Evolutionary conservation across 805 yeast species (phyloP), one percentile per base, ranked within the genome.

Genomic region (Candida taoyuanica): DNA sequence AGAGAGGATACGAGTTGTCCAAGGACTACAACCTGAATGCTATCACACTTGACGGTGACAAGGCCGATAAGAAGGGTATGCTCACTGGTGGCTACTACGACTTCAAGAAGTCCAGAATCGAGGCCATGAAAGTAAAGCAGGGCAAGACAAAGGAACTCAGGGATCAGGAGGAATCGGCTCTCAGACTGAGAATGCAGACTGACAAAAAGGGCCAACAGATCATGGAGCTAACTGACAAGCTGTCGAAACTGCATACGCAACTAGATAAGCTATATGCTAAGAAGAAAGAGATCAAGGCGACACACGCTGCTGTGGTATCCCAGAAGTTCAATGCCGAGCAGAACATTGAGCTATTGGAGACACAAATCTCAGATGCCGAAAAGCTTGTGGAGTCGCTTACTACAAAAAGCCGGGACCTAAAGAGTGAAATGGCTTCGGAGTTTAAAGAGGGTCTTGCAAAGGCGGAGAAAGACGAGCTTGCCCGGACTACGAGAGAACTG

Each of bases 31-130:
- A 75, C 21, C 62, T 89, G 17, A 79, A 75, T 49, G 85, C 95
- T 1, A 83, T 93, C 13, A 93, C 98, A 0, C 64, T 91, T 14
- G 95, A 86, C 58, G 98, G 98, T 49, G 98, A 93, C 56, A 69
- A 86, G 47, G 86, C 86, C 34, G 94, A 86, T 50, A 78, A 76
- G 33, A 76, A 70, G 47, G 98, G 98, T 59, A 84, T 83, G 2
- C 59, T 93, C 31, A 78, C 86, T 17, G 98, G 98, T 60, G 98
- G 98, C 34, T 86, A 73, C 52, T 73, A 85, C 48, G 93, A 85
- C 50, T 73, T 70, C 49, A 74, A 74, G 42, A 68, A 65, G 36
- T 81, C 87, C 0, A 71, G 94, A 49, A 60, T 89, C 33, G 95
- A 87, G 48, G 74, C 81, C 3, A 67, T 86, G 51, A 77, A 76